Evolutionary conservation across 202 grass and related monocot species (phyloP).

Genomic region (Tripidium arundinaceum): DNA sequence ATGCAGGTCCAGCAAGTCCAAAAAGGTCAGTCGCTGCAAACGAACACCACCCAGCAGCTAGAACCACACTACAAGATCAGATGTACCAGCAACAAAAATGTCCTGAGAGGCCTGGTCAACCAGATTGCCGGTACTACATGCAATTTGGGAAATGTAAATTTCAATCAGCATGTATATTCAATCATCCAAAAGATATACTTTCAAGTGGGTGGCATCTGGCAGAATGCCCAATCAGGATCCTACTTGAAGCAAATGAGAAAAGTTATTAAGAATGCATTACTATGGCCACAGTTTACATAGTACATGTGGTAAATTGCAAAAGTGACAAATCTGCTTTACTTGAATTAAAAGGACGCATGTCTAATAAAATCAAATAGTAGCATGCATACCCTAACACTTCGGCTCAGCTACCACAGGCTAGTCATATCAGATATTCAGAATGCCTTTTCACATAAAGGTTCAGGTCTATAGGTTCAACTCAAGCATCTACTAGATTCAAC

Average conservation of each 20-base stretch:
- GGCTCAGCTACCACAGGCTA: not conserved
- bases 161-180: slow-evolving; percentile 50
- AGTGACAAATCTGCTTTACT: not conserved
- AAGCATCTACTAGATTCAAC: not conserved
- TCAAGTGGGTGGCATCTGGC: slow-evolving; percentile 28
- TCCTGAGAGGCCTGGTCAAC: slow-evolving; percentile 60
- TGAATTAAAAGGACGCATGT: not conserved
- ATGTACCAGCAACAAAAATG: slow-evolving; percentile 21
- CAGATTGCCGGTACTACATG: slow-evolving; percentile 59
- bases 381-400: not conserved
- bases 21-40: slow-evolving; percentile 13
- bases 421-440: not conserved
- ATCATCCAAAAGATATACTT: slow-evolving; percentile 53
- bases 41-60: slow-evolving; percentile 1
- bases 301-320: not conserved
- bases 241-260: slow-evolving; percentile 17
- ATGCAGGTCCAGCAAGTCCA: not conserved
- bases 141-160: slow-evolving; percentile 63
- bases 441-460: not conserved
- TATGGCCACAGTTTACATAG: not conserved
- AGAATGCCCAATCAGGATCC: slow-evolving; percentile 40
- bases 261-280: not conserved
- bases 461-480: not conserved
- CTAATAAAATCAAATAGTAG: slow-evolving; percentile 8
- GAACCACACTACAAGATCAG: slow-evolving; percentile 7